Conservation (phyloP, 2,329 filamentous ascomycete genomes). For the Beauveria sp. region DNA sequence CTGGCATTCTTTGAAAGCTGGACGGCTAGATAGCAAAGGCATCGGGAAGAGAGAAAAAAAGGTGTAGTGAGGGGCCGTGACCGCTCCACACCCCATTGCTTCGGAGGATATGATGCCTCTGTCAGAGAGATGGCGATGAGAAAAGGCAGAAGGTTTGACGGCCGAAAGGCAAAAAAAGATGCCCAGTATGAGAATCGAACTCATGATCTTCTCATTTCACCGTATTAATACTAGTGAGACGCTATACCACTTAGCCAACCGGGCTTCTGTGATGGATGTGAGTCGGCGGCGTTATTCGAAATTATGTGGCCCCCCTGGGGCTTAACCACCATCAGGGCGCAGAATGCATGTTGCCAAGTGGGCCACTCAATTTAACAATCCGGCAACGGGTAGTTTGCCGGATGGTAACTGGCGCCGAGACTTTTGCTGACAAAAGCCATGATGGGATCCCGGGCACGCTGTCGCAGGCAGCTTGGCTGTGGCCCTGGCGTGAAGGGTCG, state of each 20-base stretch:
- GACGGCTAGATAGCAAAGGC: neutral
- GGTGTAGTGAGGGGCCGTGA: neutral
- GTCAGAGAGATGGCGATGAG: neutral
- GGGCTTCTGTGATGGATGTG: conserved; percentile 14
- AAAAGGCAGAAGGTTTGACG: neutral
- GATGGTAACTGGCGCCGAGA: neutral
- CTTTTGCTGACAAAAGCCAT: neutral
- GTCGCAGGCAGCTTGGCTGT: neutral
- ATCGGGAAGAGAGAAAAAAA: neutral
- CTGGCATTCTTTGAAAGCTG: too few relatives aligned
- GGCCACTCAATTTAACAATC: neutral
- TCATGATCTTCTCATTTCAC: conserved; percentile 22
- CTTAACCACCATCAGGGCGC: neutral
- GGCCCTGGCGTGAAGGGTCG: neutral
- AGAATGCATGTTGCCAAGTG: neutral
- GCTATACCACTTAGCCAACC: conserved; percentile 25
- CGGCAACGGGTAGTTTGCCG: neutral
- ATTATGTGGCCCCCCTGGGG: neutral
- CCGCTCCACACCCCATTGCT: neutral
- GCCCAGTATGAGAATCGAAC: conserved; percentile 24
- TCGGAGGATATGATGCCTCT: neutral
- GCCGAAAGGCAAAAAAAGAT: conserved; percentile 12
- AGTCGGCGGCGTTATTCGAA: neutral
- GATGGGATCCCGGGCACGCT: neutral
- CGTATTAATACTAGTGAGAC: conserved; percentile 22